Conservation (phyloP, 1,284 basidiomycete genomes). For the Schizophyllum commune region DNA sequence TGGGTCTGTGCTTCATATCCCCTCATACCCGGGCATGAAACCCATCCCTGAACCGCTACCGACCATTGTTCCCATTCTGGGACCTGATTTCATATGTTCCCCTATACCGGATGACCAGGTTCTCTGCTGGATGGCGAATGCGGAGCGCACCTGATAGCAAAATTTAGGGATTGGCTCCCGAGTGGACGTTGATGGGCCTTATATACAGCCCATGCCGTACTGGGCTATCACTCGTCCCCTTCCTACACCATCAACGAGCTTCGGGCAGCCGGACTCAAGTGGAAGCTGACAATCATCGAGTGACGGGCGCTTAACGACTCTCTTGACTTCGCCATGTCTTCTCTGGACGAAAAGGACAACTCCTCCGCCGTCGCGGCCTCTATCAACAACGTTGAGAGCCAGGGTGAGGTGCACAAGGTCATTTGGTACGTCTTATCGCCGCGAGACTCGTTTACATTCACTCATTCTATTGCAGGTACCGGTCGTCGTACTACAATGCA, state of each 20-base stretch:
- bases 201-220: not conserved
- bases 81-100: too few species aligned
- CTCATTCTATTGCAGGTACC: constrained; percentile 1
- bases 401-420: not conserved
- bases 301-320: not conserved
- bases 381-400: not conserved
- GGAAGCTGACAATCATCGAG: not conserved
- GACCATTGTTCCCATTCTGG: too few species aligned
- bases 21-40: too few species aligned
- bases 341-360: not conserved
- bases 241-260: not conserved
- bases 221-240: not conserved
- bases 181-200: not conserved
- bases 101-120: too few species aligned
- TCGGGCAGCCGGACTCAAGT: not conserved
- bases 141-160: not conserved
- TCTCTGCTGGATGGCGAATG: not conserved
- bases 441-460: not conserved
- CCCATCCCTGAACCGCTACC: too few species aligned
- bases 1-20: too few species aligned
- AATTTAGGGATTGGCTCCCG: not conserved
- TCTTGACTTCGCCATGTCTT: not conserved
- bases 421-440: not conserved
- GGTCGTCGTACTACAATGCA: constrained; percentile 6
- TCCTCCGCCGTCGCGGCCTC: not conserved